Percentiles rank a stretch among this genome's conserved stretches.
phyloP scores from a whole-genome alignment of 116 monocot genomes.

The Iris pallida region DNA sequence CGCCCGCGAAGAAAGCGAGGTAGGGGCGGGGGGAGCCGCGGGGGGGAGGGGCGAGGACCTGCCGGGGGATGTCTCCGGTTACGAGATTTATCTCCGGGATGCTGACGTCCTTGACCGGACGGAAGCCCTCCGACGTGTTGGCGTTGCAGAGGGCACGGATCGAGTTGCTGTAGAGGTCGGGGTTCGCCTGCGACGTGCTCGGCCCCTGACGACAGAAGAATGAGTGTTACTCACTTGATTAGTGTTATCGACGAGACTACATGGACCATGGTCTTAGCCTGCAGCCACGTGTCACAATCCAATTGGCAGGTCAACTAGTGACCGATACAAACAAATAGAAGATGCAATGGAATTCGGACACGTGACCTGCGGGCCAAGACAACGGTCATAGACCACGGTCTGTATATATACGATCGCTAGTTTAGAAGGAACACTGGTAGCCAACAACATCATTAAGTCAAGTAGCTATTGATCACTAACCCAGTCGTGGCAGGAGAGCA shows the following conservation, averaged over 20 bases:
- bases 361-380: too few relatives aligned
- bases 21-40: slow-evolving; percentile 12
- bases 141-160: slow-evolving; percentile 84
- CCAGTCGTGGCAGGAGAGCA: slow-evolving; percentile 91
- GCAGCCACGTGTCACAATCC: too few relatives aligned
- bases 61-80: slow-evolving; percentile 18
- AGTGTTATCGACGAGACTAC: too few relatives aligned
- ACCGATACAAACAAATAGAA: too few relatives aligned
- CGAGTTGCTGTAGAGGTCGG: slow-evolving; percentile 44
- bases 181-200: slow-evolving; percentile 17
- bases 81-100: slow-evolving; percentile 77
- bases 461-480: slow-evolving; percentile 7
- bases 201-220: slow-evolving; percentile 74
- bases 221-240: too few relatives aligned
- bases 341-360: too few relatives aligned
- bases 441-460: too few relatives aligned
- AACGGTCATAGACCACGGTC: too few relatives aligned
- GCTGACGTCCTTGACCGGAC: slow-evolving; percentile 49
- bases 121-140: slow-evolving; percentile 83
- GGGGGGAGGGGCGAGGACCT: slow-evolving; percentile 16
- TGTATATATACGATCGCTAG: too few relatives aligned
- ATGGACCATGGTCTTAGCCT: too few relatives aligned
- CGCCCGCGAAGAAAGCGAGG: slow-evolving; percentile 87
- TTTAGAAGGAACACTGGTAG: neutral
- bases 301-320: too few relatives aligned